Evolutionary conservation across 768 basidiomycete genomes (phyloP), one percentile per base, ranked within the genome.

Genomic region (Boletales sp.): DNA sequence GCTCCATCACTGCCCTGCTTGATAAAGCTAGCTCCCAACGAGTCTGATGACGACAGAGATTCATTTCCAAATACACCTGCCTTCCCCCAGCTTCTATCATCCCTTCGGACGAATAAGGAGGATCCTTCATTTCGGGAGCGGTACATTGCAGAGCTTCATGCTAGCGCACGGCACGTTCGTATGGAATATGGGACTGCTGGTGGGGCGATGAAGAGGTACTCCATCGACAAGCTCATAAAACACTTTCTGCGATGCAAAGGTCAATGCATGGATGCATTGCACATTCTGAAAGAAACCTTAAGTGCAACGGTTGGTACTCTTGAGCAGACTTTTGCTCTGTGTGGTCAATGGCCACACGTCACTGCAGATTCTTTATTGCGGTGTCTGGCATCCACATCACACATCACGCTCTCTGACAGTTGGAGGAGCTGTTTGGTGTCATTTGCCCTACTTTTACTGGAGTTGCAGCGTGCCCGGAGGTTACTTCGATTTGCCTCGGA

Each of bases 401-500:
- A 3, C 15, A 17, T 37, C 13, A 37, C 18, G 17, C 14, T 37
- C 14, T 17, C 36, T 7, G 7, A 9, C 1, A 9, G 9, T 37
- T 37, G 36, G 36, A 37, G 18, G 36, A 3, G 8, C 9, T 37
- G 36, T 17, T 5, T 37, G n/a, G 9, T 17, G 8, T 37, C 36
- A 8, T 17, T 37, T 15, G 36, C 36, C 17, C 15, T 37, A 18
- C 36, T 37, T 4, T 11, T 37, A 4, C 15, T 37, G 36, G 15
- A 37, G 15, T 17, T 37, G 15, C 36, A 76, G 32, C 71, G 68
- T 32, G 56, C 70, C 2, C 64, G 67, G 19, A 67, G 74, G 15
- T 43, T 74, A 17, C 36, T 37, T 37, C 36, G 5, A 8, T 37
- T 37, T 17, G 9, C 36, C 15, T 17, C 12, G 17, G 36, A 37